A percentile compares a stretch with the other conserved stretches of the same genome.
Evolutionary conservation across 2,329 filamentous ascomycete species (phyloP).

Genomic region (Pyricularia pennisetigena): DNA sequence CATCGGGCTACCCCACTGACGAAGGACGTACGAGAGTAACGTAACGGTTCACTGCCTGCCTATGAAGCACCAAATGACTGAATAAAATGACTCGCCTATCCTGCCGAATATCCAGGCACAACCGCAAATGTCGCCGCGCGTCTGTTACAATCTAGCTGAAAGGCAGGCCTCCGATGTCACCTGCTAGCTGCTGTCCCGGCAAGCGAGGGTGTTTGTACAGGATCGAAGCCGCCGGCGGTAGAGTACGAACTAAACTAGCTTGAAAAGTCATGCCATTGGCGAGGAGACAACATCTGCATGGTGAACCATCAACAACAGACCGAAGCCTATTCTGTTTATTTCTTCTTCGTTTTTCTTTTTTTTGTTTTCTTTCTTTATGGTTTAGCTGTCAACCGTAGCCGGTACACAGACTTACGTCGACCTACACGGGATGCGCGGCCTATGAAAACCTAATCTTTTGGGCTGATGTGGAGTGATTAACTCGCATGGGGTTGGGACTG

Average conservation of each 20-base stretch:
- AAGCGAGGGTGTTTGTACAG: background rate
- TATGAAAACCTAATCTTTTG: background rate
- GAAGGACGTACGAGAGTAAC: background rate
- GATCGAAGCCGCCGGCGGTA: background rate
- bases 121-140: background rate
- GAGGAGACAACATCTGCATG: background rate
- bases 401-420: background rate
- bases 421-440: background rate
- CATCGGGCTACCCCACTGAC: background rate
- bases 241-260: background rate
- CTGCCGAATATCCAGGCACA: background rate
- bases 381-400: background rate
- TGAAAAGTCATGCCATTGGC: background rate
- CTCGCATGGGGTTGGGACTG: background rate
- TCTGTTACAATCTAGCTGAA: background rate
- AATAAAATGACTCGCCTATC: background rate
- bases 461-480: background rate
- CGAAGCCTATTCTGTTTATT: background rate
- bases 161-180: background rate
- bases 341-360: background rate
- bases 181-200: background rate
- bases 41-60: background rate
- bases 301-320: too few species aligned
- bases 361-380: background rate
- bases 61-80: background rate